These are phyloP conservation scores for Collybia nuda DNA, from an alignment of 768 basidiomycete species.

Conservation along the genomic window DNA sequence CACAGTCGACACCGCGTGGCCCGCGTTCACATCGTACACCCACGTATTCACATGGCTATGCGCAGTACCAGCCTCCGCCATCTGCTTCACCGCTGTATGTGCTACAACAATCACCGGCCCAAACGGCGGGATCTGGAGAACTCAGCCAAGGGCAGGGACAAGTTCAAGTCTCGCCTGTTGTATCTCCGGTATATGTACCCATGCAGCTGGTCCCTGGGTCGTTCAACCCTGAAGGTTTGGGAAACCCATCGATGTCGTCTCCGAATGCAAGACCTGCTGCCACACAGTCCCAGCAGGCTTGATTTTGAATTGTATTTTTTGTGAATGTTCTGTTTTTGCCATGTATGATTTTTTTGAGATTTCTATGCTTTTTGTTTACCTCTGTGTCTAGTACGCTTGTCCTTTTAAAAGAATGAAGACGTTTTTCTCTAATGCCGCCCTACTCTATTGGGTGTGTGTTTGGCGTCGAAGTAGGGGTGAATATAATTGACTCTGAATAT, in stretches of 20 bases:
- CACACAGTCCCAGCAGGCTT: neutral
- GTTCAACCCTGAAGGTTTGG: constrained; percentile 3
- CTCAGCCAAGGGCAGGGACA: constrained; percentile 2
- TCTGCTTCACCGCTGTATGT: constrained; percentile 26
- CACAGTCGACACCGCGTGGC: constrained; percentile 17
- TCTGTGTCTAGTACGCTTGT: neutral
- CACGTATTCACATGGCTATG: constrained; percentile 27
- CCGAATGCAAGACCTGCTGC: neutral
- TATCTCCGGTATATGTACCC: constrained; percentile 17
- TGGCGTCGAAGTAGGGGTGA: no score
- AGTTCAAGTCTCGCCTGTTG: neutral
- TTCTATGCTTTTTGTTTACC: no score
- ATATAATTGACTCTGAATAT: no score
- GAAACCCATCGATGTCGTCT: neutral
- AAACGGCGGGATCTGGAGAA: constrained; percentile 9
- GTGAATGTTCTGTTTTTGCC: neutral
- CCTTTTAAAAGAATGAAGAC: neutral
- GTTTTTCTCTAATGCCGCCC: no score
- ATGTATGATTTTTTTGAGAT: neutral
- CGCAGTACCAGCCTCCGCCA: constrained; percentile 29
- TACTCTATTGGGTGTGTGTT: no score
- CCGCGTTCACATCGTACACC: constrained; percentile 19
- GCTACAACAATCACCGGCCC: constrained; percentile 17
- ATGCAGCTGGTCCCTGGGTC: constrained; percentile 16
- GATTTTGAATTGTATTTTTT: neutral